A percentile compares a stretch with the other conserved stretches of the same genome.
phyloP scores from a whole-genome alignment of 2,329 filamentous ascomycete genomes.

The Pseudocercospora musae region DNA sequence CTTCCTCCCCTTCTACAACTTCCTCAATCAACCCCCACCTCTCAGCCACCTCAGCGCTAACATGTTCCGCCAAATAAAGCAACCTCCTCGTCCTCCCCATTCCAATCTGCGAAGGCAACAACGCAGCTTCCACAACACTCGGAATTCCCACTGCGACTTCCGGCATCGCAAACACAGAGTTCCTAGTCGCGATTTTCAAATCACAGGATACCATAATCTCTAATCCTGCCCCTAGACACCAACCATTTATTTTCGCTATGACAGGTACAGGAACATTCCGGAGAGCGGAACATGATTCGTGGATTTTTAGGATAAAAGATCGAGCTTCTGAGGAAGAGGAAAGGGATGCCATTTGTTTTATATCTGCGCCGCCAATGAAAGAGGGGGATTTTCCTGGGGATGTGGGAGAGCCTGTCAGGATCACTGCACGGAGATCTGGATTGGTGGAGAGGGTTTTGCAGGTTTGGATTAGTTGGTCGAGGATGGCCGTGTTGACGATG shows the following conservation, averaged over 20 bases:
- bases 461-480: conserved; percentile 19
- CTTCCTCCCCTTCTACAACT: conserved; percentile 30
- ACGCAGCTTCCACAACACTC: conserved; percentile 40
- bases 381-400: conserved; percentile 25
- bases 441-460: conserved; percentile 17
- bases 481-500: conserved; percentile 24
- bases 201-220: conserved; percentile 39
- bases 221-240: conserved; percentile 39
- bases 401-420: conserved; percentile 26
- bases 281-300: conserved; percentile 34
- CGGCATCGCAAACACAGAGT: conserved; percentile 40
- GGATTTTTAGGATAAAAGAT: conserved; percentile 37
- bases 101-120: conserved; percentile 39
- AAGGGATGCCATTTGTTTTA: conserved; percentile 29
- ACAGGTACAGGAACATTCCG: conserved; percentile 39
- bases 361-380: conserved; percentile 34
- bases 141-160: conserved; percentile 41
- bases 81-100: conserved; percentile 38
- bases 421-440: conserved; percentile 23
- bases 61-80: conserved; percentile 38
- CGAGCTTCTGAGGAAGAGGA: conserved; percentile 30
- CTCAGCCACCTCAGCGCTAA: conserved; percentile 33
- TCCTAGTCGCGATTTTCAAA: conserved; percentile 35
- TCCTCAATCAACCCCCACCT: conserved; percentile 39
- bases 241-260: conserved; percentile 39